A percentile compares a stretch with the other conserved stretches of the same genome.
Conservation (phyloP, 2,329 filamentous ascomycete genomes). For the Trichoderma arundinaceum region DNA sequence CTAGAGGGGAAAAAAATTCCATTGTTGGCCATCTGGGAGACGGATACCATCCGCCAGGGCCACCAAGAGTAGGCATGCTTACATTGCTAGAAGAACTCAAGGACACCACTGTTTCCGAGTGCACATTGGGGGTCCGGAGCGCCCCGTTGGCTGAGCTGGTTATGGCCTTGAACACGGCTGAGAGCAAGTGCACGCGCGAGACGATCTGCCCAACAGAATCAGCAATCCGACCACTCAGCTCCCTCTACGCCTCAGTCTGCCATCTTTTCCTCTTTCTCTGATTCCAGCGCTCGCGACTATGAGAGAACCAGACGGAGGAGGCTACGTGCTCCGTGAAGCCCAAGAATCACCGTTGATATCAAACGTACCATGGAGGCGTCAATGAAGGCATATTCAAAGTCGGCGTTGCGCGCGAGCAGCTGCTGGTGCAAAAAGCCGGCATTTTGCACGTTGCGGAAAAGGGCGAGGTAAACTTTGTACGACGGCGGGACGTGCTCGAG, state of each 20-base stretch:
- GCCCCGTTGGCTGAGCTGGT: constrained; percentile 65
- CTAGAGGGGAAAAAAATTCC: constrained; percentile 50
- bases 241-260: not conserved
- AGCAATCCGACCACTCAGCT: not conserved
- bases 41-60: too few relatives aligned
- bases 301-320: not conserved
- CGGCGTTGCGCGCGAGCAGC: constrained; percentile 80
- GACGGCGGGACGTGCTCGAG: constrained; percentile 76
- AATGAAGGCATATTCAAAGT: constrained; percentile 92
- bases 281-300: not conserved
- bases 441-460: constrained; percentile 81
- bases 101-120: constrained; percentile 84
- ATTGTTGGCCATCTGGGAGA: not conserved
- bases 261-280: not conserved
- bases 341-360: not conserved
- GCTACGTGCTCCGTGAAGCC: not conserved
- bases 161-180: constrained; percentile 78
- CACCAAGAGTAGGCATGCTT: constrained; percentile 10
- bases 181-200: constrained; percentile 73
- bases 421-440: constrained; percentile 78
- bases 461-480: constrained; percentile 71
- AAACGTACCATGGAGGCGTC: constrained; percentile 76
- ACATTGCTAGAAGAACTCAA: constrained; percentile 85
- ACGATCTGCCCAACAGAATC: constrained; percentile 60
- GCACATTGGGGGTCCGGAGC: constrained; percentile 81